Evolutionary conservation across 2,329 filamentous ascomycete genomes (phyloP).

Genomic region (Penicillium sp.): DNA sequence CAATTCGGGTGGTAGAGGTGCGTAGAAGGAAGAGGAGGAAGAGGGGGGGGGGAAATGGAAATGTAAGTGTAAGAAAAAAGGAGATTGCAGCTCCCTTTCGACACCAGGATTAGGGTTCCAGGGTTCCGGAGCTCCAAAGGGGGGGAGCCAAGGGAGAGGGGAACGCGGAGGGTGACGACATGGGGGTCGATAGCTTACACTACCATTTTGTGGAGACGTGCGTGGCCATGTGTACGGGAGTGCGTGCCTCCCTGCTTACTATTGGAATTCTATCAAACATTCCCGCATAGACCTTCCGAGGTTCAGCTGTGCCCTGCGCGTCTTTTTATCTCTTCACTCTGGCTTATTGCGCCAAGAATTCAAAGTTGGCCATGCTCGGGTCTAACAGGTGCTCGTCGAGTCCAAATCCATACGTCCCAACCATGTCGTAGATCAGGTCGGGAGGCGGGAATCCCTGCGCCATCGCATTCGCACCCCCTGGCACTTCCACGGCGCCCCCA

Average conservation of each 20-base stretch:
- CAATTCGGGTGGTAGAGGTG: conserved; percentile 23
- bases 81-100: neutral
- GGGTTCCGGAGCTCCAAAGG: conserved; percentile 8
- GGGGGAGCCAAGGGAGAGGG: conserved; percentile 13
- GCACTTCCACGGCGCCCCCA: conserved; percentile 25
- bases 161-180: conserved; percentile 22
- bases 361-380: conserved; percentile 43
- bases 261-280: too few relatives aligned
- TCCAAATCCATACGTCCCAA: conserved; percentile 44
- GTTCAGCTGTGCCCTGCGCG: neutral
- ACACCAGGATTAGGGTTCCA: conserved; percentile 10
- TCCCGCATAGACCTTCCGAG: neutral
- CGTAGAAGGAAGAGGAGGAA: conserved; percentile 12
- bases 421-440: conserved; percentile 44
- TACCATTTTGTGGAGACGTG: conserved; percentile 11
- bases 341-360: conserved; percentile 35
- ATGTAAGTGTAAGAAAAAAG: conserved; percentile 3
- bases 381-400: conserved; percentile 43
- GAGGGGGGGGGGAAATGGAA: conserved; percentile 17
- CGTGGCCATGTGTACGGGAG: conserved; percentile 8
- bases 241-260: conserved; percentile 10
- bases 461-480: conserved; percentile 43
- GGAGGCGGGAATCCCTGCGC: conserved; percentile 42
- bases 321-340: neutral
- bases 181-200: conserved; percentile 18